Conservation (phyloP, 2,329 filamentous ascomycete genomes). For the Pseudogymnoascus sp. region DNA sequence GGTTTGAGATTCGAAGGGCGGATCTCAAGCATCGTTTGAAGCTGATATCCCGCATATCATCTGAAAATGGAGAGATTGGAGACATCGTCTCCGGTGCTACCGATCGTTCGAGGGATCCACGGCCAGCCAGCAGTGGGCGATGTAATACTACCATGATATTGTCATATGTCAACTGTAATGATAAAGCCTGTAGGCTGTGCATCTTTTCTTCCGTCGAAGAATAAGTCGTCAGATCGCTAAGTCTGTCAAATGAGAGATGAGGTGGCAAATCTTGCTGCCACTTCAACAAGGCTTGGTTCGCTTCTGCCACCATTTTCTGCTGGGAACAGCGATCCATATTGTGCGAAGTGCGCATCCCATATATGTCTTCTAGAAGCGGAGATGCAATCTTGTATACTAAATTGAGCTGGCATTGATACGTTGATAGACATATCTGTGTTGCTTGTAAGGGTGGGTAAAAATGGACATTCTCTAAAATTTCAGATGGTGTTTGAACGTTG, state of each 20-base stretch:
- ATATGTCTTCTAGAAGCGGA: constrained; percentile 28
- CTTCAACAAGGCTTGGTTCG: constrained; percentile 20
- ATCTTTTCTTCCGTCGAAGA: constrained; percentile 16
- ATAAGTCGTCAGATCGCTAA: constrained; percentile 19
- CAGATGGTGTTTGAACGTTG: constrained; percentile 30
- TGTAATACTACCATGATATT: constrained; percentile 38
- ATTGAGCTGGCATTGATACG: constrained; percentile 26
- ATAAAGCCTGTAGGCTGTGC: constrained; percentile 33
- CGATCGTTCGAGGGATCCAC: constrained; percentile 19
- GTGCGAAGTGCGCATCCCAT: constrained; percentile 19
- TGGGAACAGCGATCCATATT: constrained; percentile 15
- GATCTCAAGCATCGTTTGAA: constrained; percentile 33
- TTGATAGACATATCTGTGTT: background rate
- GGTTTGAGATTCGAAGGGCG: constrained; percentile 34
- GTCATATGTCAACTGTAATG: constrained; percentile 38
- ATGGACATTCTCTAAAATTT: constrained; percentile 25
- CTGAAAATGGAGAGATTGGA: constrained; percentile 15
- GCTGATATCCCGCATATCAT: constrained; percentile 17
- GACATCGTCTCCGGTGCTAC: constrained; percentile 12
- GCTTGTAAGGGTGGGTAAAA: background rate
- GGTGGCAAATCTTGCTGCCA: constrained; percentile 25
- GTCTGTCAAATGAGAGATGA: constrained; percentile 22
- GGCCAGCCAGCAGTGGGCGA: constrained; percentile 35
- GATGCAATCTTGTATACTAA: constrained; percentile 28
- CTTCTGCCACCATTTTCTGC: constrained; percentile 19